A percentile compares a stretch with the other conserved stretches of the same genome.
phyloP scores from a whole-genome alignment of 352 stramenopile genomes.

The Phytophthora uliginosa region DNA sequence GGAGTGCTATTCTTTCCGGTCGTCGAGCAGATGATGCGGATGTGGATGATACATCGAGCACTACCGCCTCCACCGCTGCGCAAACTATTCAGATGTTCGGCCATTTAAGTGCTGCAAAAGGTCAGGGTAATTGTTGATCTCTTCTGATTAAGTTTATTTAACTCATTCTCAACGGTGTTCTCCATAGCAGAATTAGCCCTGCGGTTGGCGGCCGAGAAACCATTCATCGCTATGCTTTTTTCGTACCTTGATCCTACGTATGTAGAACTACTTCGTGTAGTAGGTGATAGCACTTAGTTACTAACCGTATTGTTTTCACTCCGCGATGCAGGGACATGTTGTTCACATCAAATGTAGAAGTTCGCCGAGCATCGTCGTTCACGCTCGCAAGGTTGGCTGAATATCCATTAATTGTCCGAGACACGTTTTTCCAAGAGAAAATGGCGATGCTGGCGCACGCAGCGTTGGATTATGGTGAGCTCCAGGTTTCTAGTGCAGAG shows the following conservation, averaged over 20 bases:
- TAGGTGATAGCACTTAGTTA: background rate
- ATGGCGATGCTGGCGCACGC: slow-evolving; percentile 28
- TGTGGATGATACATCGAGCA: background rate
- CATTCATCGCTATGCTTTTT: slow-evolving; percentile 20
- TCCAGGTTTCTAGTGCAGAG: slow-evolving; percentile 3
- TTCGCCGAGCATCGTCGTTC: slow-evolving; percentile 42
- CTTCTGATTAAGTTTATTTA: background rate
- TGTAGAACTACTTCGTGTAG: background rate
- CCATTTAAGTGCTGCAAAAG: slow-evolving; percentile 31
- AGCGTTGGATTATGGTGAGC: slow-evolving; percentile 3
- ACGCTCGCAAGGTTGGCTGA: slow-evolving; percentile 41
- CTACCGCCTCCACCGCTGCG: background rate
- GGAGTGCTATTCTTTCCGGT: background rate
- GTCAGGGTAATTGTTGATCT: slow-evolving; percentile 5
- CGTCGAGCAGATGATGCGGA: background rate
- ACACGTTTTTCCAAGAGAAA: slow-evolving; percentile 45
- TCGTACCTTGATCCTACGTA: slow-evolving; percentile 19
- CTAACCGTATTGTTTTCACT: background rate
- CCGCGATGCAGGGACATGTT: slow-evolving; percentile 3
- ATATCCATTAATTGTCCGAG: slow-evolving; percentile 28
- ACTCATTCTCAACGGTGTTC: no score
- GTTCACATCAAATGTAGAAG: slow-evolving; percentile 11
- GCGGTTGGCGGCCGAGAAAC: slow-evolving; percentile 8
- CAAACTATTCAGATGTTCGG: slow-evolving; percentile 23
- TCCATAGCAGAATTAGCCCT: slow-evolving; percentile 22